Conservation (phyloP, 2,329 filamentous ascomycete species). For the Xylaria sp. region DNA sequence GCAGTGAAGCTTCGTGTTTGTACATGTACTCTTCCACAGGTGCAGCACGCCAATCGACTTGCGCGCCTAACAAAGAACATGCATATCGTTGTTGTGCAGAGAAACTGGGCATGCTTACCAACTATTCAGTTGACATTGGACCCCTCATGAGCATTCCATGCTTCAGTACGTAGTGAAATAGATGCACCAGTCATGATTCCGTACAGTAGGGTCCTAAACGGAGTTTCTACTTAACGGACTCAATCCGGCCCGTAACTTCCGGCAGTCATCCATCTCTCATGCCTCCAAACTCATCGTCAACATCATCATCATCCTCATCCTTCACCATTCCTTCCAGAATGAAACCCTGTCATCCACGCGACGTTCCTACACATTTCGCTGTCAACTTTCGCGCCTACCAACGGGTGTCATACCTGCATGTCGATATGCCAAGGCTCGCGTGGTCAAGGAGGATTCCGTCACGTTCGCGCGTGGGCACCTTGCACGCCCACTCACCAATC, state of each 20-base stretch:
- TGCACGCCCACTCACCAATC: too few species aligned
- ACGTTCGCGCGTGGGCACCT: conserved; percentile 18
- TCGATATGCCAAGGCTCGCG: conserved; percentile 16
- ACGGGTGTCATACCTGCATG: conserved; percentile 8
- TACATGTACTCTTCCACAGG: too few species aligned
- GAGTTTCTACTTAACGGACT: neutral
- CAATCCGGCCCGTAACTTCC: neutral
- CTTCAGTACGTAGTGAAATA: neutral
- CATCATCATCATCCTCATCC: neutral
- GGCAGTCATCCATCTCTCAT: neutral
- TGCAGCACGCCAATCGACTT: too few species aligned
- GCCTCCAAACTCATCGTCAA: too few species aligned
- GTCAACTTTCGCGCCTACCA: neutral
- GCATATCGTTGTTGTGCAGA: too few species aligned
- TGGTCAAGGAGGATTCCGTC: conserved; percentile 20
- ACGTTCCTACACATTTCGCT: neutral
- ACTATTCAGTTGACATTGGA: too few species aligned
- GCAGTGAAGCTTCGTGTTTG: neutral
- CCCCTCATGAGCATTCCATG: neutral
- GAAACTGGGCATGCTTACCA: neutral
- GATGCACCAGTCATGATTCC: neutral
- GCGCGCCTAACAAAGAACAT: too few species aligned
- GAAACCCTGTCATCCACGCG: neutral
- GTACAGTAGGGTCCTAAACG: neutral
- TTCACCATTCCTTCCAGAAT: neutral